Evolutionary conservation across 257 asterid species (phyloP), one percentile per base, ranked within the genome.

Genomic region (Scutellaria minor): DNA sequence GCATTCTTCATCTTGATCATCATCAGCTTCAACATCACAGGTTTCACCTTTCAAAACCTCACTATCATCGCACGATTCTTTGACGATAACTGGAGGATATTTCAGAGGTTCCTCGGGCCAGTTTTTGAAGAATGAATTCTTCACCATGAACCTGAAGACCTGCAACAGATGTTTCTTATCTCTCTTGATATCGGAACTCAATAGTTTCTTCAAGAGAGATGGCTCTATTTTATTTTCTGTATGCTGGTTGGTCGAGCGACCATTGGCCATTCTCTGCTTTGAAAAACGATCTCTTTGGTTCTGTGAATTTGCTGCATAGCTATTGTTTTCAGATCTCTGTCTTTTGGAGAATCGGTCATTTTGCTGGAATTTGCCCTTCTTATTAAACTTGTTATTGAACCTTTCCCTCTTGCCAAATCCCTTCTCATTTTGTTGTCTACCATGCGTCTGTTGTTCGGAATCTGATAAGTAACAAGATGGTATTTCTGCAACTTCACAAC

Each of bases 401-500:
- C 80, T 83, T 56, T 77, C 90, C 69, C 83, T 83, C 85, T 83
- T 85, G 61, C 65, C 78, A n/a, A 75, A 73, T 20, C 47, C 59
- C 78, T 79, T 84, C 48, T 54, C 78, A 7, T 79, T 79, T 59
- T 24, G 79, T 41, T 66, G 84, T 69, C 71, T 74, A 37, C 78
- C 79, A 77, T 69, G 74, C 27, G 58, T 80, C 74, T 64, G 87
- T 66, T 73, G 82, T 79, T 88, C 97, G 9, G 91, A 68, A 77
- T 89, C 97, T 20, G 88, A 84, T 60, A 94, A 79, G 83, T 94
- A 94, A 62, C 70, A 70, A 20, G 97, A 63, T 51, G 99, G 99
- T 81, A 94, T 83, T 82, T 94, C 99, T 51, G 99, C 97, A 71
- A 89, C 97, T 87, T 88, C 97, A 76, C 87, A 85, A 1, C 99